Conservation (phyloP, 345 rosid genomes). For the Salix caprea region DNA sequence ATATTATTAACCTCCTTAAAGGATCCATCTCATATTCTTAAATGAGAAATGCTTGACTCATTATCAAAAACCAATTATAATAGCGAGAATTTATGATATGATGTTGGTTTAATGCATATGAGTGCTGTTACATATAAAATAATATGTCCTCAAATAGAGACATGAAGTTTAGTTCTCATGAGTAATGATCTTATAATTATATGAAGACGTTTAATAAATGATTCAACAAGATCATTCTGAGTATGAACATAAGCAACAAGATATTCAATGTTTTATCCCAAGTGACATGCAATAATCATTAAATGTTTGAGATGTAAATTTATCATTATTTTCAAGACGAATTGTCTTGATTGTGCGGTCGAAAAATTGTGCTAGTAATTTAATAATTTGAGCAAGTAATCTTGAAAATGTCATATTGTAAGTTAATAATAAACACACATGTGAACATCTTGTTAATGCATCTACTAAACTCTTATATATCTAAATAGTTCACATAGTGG, state of each 20-base stretch:
- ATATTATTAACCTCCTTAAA: neutral
- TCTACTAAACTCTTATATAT: neutral
- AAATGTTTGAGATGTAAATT: conserved; percentile 15
- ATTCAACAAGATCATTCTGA: conserved; percentile 3
- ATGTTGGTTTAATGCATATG: neutral
- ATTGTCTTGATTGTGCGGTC: conserved; percentile 13
- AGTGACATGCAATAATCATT: conserved; percentile 1
- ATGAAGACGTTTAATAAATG: conserved; percentile 2
- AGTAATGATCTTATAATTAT: neutral
- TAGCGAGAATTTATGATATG: neutral
- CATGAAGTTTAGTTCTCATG: too few relatives aligned
- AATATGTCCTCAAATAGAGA: neutral
- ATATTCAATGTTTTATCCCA: neutral
- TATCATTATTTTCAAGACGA: conserved; percentile 8
- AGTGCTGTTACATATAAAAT: neutral
- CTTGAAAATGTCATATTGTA: neutral
- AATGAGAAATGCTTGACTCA: neutral
- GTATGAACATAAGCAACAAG: neutral
- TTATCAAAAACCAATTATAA: neutral
- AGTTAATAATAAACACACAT: conserved; percentile 9
- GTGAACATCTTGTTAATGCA: neutral
- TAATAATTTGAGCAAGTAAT: neutral
- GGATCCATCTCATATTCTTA: conserved; percentile 1
- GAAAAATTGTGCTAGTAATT: neutral
- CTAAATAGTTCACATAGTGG: neutral